Base-by-base conservation (phyloP, 345 rosid genomes). In the Laguncularia racemosa region DNA sequence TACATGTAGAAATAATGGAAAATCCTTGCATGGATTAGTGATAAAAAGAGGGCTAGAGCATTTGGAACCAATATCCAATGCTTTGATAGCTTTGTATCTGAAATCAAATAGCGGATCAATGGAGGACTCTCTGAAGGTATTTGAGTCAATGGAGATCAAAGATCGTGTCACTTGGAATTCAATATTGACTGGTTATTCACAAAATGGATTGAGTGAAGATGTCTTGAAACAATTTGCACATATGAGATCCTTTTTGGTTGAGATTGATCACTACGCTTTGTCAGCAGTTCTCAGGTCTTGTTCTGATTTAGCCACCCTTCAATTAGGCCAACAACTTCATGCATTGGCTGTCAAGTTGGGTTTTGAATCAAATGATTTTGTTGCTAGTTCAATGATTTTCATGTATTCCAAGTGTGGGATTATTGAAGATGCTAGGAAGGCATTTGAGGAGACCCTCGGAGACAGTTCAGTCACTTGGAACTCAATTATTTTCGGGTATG, bases 381-480 rank as follows among this genome's bases (percentile, higher is more conserved):
- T 88, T 16, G 83, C 83, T n/a, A 80, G 90, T 73, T 77, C 90
- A 48, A 65, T 83, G 66, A 81, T 88, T 68, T 79, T 81, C 56
- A 81, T 83, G 92, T 88, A 88, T 67, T 83, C 90, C 20, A 88
- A 83, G 66, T 83, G 93, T 54, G 96, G 96, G 44, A 71, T 79
- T 3, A 76, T 88, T 45, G 74, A 76, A 65, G 72, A 76, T 46
- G 90, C 93, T 58, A 67, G 44, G 50, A 83, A 72, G 55, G 81
- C 83, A 48, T 88, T 85, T 15, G 73, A 81, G 17, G 78, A 74
- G 68, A 73, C 82, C 54, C 44, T 68, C 33, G 79, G 72, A 68
- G 73, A 63, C 61, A 73, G 74, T 61, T 67, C 96, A 17, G 65
- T 88, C 50, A 73, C 74, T 63, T 88, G 96, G 90, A 88, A 85